These are phyloP conservation scores for Leccinum solheimii DNA, from an alignment of 1,284 basidiomycete species.

Conservation along the genomic window DNA sequence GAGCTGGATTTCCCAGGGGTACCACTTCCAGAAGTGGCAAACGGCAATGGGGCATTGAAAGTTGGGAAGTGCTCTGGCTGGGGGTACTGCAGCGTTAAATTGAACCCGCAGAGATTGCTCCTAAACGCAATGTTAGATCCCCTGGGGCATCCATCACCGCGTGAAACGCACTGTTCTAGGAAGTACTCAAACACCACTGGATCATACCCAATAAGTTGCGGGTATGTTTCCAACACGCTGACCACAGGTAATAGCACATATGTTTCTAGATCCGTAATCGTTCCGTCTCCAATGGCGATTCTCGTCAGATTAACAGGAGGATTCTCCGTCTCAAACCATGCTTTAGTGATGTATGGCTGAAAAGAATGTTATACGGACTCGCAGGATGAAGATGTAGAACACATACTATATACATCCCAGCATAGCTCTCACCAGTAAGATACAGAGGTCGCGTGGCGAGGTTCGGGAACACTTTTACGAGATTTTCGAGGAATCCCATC, in stretches of 20 bases:
- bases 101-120: conserved; percentile 60
- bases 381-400: background rate
- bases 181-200: conserved; percentile 65
- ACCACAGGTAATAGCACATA: conserved; percentile 56
- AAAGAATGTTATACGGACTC: conserved; percentile 1
- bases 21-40: conserved; percentile 9
- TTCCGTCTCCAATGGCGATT: conserved; percentile 69
- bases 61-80: conserved; percentile 57
- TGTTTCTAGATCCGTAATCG: conserved; percentile 46
- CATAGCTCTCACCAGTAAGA: too few relatives aligned
- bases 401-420: conserved; percentile 36
- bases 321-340: conserved; percentile 57
- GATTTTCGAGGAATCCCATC: background rate
- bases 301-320: conserved; percentile 65
- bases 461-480: too few relatives aligned
- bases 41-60: conserved; percentile 33
- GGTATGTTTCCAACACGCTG: conserved; percentile 60
- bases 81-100: conserved; percentile 72
- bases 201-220: conserved; percentile 42
- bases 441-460: too few relatives aligned
- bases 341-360: conserved; percentile 69
- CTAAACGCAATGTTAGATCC: conserved; percentile 36
- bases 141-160: background rate
- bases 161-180: conserved; percentile 51
- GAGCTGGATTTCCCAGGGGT: conserved; percentile 11